Evolutionary conservation across 2,329 filamentous ascomycete species (phyloP).

Genomic region (Penicillium janthinellum): DNA sequence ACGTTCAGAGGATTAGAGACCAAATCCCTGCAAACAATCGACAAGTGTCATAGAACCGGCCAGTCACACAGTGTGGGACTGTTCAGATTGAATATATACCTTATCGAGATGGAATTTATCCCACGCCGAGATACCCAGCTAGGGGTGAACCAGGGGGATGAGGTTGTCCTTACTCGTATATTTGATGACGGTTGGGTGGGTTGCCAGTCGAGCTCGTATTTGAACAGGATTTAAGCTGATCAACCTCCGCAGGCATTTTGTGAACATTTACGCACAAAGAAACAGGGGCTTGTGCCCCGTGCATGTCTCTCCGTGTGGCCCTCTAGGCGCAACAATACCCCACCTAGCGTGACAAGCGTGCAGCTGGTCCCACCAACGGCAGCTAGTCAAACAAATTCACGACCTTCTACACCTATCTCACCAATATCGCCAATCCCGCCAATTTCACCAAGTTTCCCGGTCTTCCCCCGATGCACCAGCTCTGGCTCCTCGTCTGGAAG

Average conservation of each 20-base stretch:
- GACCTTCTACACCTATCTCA: not conserved
- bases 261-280: not conserved
- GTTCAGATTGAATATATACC: not conserved
- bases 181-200: not conserved
- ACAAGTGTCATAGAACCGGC: not conserved
- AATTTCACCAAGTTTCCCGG: not conserved
- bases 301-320: not conserved
- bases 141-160: not conserved
- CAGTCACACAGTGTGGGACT: not conserved
- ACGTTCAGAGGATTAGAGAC: not conserved
- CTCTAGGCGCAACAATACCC: not conserved
- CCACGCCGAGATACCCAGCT: not conserved
- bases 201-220: not conserved
- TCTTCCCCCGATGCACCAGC: not conserved
- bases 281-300: not conserved
- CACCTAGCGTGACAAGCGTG: not conserved
- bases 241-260: not conserved
- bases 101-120: not conserved
- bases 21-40: not conserved
- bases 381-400: not conserved
- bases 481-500: not conserved
- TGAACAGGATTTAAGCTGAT: not conserved
- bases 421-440: not conserved
- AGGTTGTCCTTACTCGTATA: not conserved
- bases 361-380: not conserved